Conservation (phyloP, 257 asterid genomes). For the Nicotiana obtusifolia region DNA sequence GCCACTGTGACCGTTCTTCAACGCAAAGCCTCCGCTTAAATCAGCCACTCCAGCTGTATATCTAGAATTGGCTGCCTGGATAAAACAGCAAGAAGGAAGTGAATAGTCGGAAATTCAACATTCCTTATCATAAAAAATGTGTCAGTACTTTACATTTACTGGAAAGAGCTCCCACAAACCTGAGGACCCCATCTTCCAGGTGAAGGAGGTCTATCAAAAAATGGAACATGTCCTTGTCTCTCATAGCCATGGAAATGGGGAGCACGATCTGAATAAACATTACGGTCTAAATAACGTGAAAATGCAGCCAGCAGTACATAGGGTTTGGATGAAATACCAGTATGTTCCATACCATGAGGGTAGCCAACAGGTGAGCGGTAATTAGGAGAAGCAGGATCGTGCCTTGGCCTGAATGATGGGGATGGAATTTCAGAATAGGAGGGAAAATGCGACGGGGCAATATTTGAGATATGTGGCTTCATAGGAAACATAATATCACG, state of each 20-base stretch:
- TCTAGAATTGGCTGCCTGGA: constrained; percentile 11
- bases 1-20: background rate
- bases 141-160: background rate
- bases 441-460: constrained; percentile 7
- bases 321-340: background rate
- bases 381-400: constrained; percentile 20
- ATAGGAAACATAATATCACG: constrained; percentile 18
- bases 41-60: constrained; percentile 15
- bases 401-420: constrained; percentile 18
- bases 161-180: constrained; percentile 1
- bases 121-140: background rate
- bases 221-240: constrained; percentile 14
- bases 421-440: constrained; percentile 17
- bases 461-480: constrained; percentile 3
- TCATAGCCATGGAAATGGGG: constrained; percentile 14
- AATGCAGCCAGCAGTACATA: constrained; percentile 6
- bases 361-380: constrained; percentile 15
- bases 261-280: constrained; percentile 4
- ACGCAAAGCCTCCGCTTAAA: constrained; percentile 4
- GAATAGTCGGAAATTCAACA: background rate
- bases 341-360: constrained; percentile 10
- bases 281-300: constrained; percentile 1
- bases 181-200: constrained; percentile 20
- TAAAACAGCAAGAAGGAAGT: background rate
- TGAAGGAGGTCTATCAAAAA: constrained; percentile 14